Evolutionary conservation across 345 rosid genomes (phyloP), one percentile per base, ranked within the genome.

Genomic region (Arabidopsis thaliana): DNA sequence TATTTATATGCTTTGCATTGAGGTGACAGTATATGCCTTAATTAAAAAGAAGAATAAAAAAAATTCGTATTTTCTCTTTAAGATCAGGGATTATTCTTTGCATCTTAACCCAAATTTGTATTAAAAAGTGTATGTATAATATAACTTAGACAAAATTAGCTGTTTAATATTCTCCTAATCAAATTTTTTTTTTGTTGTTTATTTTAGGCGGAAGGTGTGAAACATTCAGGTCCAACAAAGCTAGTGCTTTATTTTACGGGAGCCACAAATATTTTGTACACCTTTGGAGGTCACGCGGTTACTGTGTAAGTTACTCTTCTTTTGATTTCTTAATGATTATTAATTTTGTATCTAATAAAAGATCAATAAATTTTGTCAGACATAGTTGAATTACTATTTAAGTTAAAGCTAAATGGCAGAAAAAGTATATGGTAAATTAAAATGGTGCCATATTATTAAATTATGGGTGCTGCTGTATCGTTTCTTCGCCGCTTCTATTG

Each of bases 231-330:
- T 61, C 97, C 99, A 41, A 83, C 85, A 28, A 84, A 87, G 87
- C 59, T 90, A 23, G 98, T 95, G 74, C 89, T 93, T 13, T 95
- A 95, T 86, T 95, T 95, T 84, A 93, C 99, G 65, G 99, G 99
- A 67, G 98, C 99, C 74, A 95, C 99, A 79, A 95, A 95, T 82
- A 88, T 95, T 30, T 88, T 95, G 71, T 95, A 95, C 79, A 95
- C 99, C 33, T 95, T 93, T 37, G 99, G 99, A 24, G 99, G 99
- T 40, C 99, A 95, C 69, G 99, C 99, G 5, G 99, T 95, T 76
- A 95, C 99, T 45, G 99, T 95, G 99, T 95, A 85, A 85, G 96
- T 75, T 65, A 16, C 25, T 68, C 69, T 24, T 2, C 2, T 70
- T 9, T 49, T 22, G 12, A 65, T 52, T 52, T 37, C 52, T 65